Evolutionary conservation across 208 protist species (phyloP).

Genomic region (Cochliopodium minus): DNA sequence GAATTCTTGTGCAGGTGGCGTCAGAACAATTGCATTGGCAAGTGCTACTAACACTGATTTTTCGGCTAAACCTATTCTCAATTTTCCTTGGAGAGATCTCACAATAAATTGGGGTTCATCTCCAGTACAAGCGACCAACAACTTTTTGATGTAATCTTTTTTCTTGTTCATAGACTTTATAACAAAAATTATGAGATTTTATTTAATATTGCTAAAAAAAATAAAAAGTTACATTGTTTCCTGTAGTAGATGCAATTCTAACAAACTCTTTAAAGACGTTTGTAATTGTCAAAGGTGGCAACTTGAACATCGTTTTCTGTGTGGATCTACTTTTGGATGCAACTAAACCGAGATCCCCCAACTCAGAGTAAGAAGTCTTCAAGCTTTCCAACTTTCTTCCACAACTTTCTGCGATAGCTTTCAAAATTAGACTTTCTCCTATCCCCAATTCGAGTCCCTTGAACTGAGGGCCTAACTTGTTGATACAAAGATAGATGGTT

Average conservation of each 20-base stretch:
- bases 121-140: constrained; percentile 66
- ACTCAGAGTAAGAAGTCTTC: constrained; percentile 58
- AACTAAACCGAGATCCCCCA: constrained; percentile 81
- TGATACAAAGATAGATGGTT: constrained; percentile 74
- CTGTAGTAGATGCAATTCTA: constrained; percentile 65
- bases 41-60: constrained; percentile 75
- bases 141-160: constrained; percentile 63
- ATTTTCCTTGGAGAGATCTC: constrained; percentile 79
- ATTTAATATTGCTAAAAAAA: background rate
- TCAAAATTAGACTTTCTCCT: constrained; percentile 79
- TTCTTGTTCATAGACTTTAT: constrained; percentile 40
- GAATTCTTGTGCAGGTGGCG: constrained; percentile 36
- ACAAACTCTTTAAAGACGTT: constrained; percentile 63
- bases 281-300: constrained; percentile 60
- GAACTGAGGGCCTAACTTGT: constrained; percentile 76
- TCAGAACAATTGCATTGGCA: constrained; percentile 67
- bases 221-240: constrained; percentile 42
- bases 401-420: constrained; percentile 74
- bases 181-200: background rate
- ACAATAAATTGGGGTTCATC: constrained; percentile 81
- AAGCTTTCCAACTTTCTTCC: constrained; percentile 57
- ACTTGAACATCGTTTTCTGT: constrained; percentile 64
- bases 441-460: constrained; percentile 89
- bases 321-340: constrained; percentile 60
- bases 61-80: constrained; percentile 90